These are phyloP conservation scores for Bipolaris oryzae DNA, from an alignment of 2,329 filamentous ascomycete genomes.

Conservation along the genomic window DNA sequence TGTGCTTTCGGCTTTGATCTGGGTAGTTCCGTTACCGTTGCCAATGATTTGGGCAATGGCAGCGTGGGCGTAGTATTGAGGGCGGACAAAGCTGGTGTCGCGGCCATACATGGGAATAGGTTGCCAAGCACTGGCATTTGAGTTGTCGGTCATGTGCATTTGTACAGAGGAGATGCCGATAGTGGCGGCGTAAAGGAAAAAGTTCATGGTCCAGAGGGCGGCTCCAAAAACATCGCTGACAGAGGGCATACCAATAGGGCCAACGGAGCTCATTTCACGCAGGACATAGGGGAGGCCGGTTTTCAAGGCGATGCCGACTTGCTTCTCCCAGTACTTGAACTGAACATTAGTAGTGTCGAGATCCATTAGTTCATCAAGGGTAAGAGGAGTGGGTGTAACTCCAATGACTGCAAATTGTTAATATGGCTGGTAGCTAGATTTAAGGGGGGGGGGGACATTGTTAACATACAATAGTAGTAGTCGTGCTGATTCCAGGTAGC, in stretches of 20 bases:
- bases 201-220: slow-evolving; percentile 60
- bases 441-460: no score
- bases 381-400: slow-evolving; percentile 53
- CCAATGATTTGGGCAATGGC: slow-evolving; percentile 59
- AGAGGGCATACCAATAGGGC: slow-evolving; percentile 55
- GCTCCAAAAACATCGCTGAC: slow-evolving; percentile 58
- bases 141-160: slow-evolving; percentile 63
- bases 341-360: slow-evolving; percentile 56
- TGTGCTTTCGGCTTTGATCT: slow-evolving; percentile 48
- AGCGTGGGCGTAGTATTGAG: slow-evolving; percentile 59
- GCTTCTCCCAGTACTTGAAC: slow-evolving; percentile 55
- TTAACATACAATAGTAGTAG: slow-evolving; percentile 56
- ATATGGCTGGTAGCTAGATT: background rate
- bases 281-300: slow-evolving; percentile 57
- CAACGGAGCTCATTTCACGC: slow-evolving; percentile 59
- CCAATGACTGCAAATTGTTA: slow-evolving; percentile 50
- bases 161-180: slow-evolving; percentile 57
- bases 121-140: slow-evolving; percentile 58
- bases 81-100: slow-evolving; percentile 54
- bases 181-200: slow-evolving; percentile 57
- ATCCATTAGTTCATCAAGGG: slow-evolving; percentile 54
- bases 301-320: slow-evolving; percentile 51
- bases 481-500: slow-evolving; percentile 60
- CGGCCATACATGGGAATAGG: slow-evolving; percentile 51
- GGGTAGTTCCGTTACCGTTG: slow-evolving; percentile 54